Base-by-base conservation (phyloP, 2,329 filamentous ascomycete genomes). In the Talaromyces rugulosus region DNA sequence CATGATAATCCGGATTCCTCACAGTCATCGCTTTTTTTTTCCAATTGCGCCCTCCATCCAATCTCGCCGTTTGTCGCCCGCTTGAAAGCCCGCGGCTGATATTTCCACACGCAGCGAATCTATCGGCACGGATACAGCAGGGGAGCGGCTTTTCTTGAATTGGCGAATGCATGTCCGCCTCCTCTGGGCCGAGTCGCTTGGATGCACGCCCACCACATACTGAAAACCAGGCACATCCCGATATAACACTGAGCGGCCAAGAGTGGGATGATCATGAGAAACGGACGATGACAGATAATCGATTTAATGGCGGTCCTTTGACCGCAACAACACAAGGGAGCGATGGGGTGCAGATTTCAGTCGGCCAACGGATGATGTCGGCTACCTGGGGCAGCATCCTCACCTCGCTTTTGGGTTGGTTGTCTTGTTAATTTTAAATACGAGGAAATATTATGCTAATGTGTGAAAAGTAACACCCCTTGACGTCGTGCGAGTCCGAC, bases 401-500 rank as follows among this genome's bases (percentile, higher is more conserved):
- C 65, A 98, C 94, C 8, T 95, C 92, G 23, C 77, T 98, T 30
- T 84, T 98, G 50, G 91, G 93, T 96, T 83, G 67, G 85, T 73
- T 62, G 28, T 27, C 63, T 16, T 59, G n/a, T n/a, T 31, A 51
- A 63, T 8, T 59, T 56, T 53, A 18, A 23, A 42, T 14, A 30
- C 18, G 5, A 54, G 51, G 55, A 30, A 30, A 44, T 34, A n/a
- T 62, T 16, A 56, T 58, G 44, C 66, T 64, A 58, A 69, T 63
- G 16, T 9, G 47, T 63, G 53, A 56, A 31, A 67, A 96, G 94
- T 96, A 34, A 99, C 95, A 5, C 95, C 95, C 54, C 88, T 99
- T 58, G 95, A 99, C 73, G 95, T 99, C 65, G 95, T 99, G 64
- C 91, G 95, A 65, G 92, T 99, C 54, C 92, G 95, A 65, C 83